Evolutionary conservation across 345 rosid genomes (phyloP).

Genomic region (Melastoma malabathricum): DNA sequence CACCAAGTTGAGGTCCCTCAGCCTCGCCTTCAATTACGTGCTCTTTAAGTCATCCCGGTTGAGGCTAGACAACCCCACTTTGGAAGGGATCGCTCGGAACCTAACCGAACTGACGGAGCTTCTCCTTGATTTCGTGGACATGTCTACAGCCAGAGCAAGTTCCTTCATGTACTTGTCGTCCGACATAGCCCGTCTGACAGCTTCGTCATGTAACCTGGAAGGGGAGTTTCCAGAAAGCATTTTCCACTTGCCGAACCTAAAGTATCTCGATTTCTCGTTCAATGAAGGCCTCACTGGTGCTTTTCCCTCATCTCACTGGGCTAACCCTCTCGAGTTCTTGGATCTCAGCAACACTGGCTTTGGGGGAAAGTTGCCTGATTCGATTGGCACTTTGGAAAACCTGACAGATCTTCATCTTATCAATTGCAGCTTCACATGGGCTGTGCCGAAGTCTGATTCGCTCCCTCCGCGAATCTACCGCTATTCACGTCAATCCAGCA

Average conservation of each 20-base stretch:
- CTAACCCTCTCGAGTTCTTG: constrained; percentile 2
- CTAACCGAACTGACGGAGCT: constrained; percentile 4
- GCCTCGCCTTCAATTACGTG: fast-evolving
- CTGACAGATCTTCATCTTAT: constrained; percentile 1
- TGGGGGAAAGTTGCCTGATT: constrained; percentile 3
- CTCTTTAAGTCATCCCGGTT: not conserved
- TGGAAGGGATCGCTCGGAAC: not conserved
- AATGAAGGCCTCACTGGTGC: not conserved
- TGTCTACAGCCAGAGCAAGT: constrained; percentile 2
- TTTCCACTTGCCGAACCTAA: constrained; percentile 6
- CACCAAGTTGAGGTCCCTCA: constrained; percentile 4
- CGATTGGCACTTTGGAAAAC: constrained; percentile 2
- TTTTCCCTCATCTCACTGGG: constrained; percentile 7
- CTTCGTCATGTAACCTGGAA: not conserved
- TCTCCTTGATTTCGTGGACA: not conserved
- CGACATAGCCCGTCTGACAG: not conserved
- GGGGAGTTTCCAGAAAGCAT: constrained; percentile 5
- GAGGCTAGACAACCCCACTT: not conserved
- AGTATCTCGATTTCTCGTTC: not conserved
- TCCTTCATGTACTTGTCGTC: constrained; percentile 5
- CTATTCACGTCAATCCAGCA: too few relatives aligned
- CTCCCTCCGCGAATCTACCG: too few relatives aligned
- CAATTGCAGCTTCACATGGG: not conserved
- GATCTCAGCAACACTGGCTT: not conserved
- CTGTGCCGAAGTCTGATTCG: constrained; percentile 1